Evolutionary conservation across 257 asterid genomes (phyloP), one percentile per base, ranked within the genome.

Genomic region (Jaltomata sinuosa): DNA sequence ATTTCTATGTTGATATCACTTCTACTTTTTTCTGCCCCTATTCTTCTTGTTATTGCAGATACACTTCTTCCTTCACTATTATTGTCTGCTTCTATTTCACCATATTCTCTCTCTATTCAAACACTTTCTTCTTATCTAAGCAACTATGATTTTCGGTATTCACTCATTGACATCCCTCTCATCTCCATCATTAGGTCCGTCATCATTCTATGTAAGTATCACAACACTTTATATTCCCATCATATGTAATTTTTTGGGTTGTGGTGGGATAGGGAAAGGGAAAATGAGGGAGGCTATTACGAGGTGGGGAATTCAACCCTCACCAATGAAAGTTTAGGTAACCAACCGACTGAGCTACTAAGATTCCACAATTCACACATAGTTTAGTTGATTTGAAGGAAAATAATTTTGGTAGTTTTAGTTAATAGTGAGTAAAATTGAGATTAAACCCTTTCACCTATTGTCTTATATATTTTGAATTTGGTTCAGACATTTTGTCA

Each of bases 61-160:
- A 93, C 97, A 10, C 84, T 97, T 83, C 92, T 97, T 80, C 99
- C 99, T 19, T 90, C 98, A 55, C 98, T 96, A 16, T 87, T 97
- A 55, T 49, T 95, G 15, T 93, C 98, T 57, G 97, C 95, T 83
- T 89, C 96, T 34, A 82, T 90, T 8, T 57, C 94, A 32, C 88
- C 94, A 2, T 85, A 90, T 2, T 83, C 91, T 0, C 88, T 92
- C 36, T 85, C 90, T 15, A 53, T 87, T 19, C 87, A 83, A 21
- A 57, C 93, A 0, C 55, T 93, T 42, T 86, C 90, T 1, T 86
- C 89, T 0, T 90, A 93, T 64, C 86, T 96, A 53, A 87, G 12
- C 50, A 83, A 88, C 85, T 97, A 97, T 90, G 98, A 97, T 74
- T 95, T 93, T 83, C 97, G 98, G 4, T 89, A 87, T 90, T 97